Conservation (phyloP, 1,139 yeast species). For the Debaryomyces subglobosus region DNA sequence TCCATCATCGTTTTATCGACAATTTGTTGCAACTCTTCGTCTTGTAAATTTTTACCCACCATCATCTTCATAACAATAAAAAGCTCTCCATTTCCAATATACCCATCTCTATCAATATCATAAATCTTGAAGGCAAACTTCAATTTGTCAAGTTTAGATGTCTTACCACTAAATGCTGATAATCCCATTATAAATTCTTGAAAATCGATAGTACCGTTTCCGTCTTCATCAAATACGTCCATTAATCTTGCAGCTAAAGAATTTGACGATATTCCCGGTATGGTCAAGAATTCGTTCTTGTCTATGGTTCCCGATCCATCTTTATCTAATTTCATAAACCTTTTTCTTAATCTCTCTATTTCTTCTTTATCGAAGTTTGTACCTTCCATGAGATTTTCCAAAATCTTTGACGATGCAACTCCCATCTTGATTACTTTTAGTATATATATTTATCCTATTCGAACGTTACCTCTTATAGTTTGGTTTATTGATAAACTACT, state of each 20-base stretch:
- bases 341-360: constrained; percentile 83
- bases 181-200: constrained; percentile 92
- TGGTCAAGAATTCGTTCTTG: constrained; percentile 83
- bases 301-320: constrained; percentile 94
- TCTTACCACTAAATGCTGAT: constrained; percentile 89
- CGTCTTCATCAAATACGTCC: constrained; percentile 93
- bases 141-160: constrained; percentile 80
- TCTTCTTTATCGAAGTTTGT: constrained; percentile 89
- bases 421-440: constrained; percentile 51
- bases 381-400: constrained; percentile 72
- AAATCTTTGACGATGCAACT: constrained; percentile 63
- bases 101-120: constrained; percentile 96
- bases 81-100: constrained; percentile 90
- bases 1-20: constrained; percentile 96
- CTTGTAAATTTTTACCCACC: constrained; percentile 92
- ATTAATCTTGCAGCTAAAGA: constrained; percentile 89
- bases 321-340: constrained; percentile 93
- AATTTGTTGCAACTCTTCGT: constrained; percentile 87
- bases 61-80: constrained; percentile 92
- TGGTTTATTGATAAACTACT: not conserved
- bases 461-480: not conserved
- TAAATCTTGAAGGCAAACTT: constrained; percentile 90
- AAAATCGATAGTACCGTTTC: constrained; percentile 92
- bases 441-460: not conserved
- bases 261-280: constrained; percentile 89